Evolutionary conservation across 495 filamentous ascomycete species (phyloP).

Genomic region (Penicillium mononematosum): DNA sequence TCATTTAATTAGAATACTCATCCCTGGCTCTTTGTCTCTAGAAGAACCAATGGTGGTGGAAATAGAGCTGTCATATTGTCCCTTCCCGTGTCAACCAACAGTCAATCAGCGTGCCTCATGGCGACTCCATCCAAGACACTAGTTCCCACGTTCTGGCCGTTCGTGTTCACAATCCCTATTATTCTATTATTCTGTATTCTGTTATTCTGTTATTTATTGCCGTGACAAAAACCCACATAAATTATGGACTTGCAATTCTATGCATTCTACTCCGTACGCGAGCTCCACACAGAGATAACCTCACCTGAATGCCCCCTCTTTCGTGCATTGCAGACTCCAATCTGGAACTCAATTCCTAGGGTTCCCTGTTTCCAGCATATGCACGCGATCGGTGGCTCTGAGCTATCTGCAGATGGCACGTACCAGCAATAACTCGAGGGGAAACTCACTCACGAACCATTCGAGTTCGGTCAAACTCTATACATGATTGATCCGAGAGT

Average conservation of each 20-base stretch:
- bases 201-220: neutral
- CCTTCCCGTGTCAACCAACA: constrained; percentile 23
- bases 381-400: constrained; percentile 19
- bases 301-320: neutral
- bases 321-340: constrained; percentile 1
- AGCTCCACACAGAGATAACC: neutral
- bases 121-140: constrained; percentile 18
- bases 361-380: constrained; percentile 3
- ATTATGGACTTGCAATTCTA: neutral
- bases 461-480: constrained; percentile 18
- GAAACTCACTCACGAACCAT: constrained; percentile 27
- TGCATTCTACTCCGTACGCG: constrained; percentile 4
- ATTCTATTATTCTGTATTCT: neutral
- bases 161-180: constrained; percentile 5
- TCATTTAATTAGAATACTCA: neutral
- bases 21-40: neutral
- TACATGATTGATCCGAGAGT: constrained; percentile 15
- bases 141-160: constrained; percentile 26
- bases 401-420: constrained; percentile 24
- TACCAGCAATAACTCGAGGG: constrained; percentile 19
- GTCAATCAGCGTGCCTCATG: neutral
- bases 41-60: constrained; percentile 6
- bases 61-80: constrained; percentile 46
- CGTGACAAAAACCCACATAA: neutral
- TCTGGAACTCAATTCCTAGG: neutral